Evolutionary conservation across 1,284 basidiomycete species (phyloP), one percentile per base, ranked within the genome.

Genomic region (Kalmanozyma brasiliensis): DNA sequence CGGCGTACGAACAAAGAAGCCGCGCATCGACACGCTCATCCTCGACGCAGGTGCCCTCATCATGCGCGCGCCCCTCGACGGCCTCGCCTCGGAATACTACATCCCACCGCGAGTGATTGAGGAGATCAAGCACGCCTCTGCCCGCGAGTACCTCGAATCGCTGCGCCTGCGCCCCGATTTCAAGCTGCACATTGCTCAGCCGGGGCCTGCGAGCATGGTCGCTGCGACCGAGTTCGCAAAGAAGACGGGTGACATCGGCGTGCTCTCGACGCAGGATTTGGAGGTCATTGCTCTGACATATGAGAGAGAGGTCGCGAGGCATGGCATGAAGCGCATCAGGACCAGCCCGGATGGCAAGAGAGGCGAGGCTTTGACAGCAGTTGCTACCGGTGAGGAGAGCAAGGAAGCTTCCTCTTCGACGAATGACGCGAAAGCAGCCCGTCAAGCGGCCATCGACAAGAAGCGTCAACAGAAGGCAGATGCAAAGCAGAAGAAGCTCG

Each of bases 211-310:
- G 34, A 77, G 77, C 24, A 59, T 79, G 63, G 49, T 59, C 32
- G 37, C 74, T 92, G 96, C 95, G 9, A 91, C 91, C 47, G 89
- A 91, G 65, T 91, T 90, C 83, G 92, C 96, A 4, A 94, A 93
- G 85, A 92, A 93, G 85, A 97, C 95, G 0, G 96, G 96, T 83
- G 96, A 98, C 84, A 95, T 93, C 80, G 86, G 92, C 32, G 95
- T 95, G 41, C 86, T 99, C 29, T 97, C 94, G 9, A 87, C 89
- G 77, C 88, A 94, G 16, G 96, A 99, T 88, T 83, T 98, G 56
- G 90, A 91, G 69, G 90, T 98, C 35, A 85, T 98, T 41, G 96
- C 96, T 0, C 85, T 98, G 72, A 93, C 94, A 0, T 90, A 92
- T 80, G 87, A 89, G 41, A 84, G 94, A 53, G 89, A 88, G 84